These are phyloP conservation scores for Podospora appendiculata DNA, from an alignment of 495 filamentous ascomycete species.

Conservation along the genomic window DNA sequence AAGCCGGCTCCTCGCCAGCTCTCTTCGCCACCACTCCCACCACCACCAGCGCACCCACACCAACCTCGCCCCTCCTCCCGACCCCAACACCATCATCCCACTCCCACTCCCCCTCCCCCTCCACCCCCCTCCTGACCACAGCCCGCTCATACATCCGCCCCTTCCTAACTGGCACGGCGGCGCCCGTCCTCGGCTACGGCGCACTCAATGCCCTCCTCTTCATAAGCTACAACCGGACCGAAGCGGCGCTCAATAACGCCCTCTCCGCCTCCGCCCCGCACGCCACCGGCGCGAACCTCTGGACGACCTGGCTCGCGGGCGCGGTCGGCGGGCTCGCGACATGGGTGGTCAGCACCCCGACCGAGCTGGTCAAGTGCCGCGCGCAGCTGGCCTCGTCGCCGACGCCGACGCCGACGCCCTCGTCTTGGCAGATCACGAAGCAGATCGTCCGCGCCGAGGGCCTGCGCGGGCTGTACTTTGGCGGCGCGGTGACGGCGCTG, in stretches of 20 bases:
- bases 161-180: constrained; percentile 57
- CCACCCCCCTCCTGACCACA: constrained; percentile 13
- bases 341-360: constrained; percentile 74
- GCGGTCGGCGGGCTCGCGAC: constrained; percentile 71
- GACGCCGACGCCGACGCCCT: constrained; percentile 15
- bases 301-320: constrained; percentile 66
- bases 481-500: constrained; percentile 68
- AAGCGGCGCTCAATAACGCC: constrained; percentile 44
- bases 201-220: constrained; percentile 85
- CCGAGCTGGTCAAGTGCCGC: constrained; percentile 81
- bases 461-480: constrained; percentile 64
- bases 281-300: constrained; percentile 26
- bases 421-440: constrained; percentile 52
- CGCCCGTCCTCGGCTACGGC: constrained; percentile 80
- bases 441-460: constrained; percentile 55
- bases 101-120: constrained; percentile 51
- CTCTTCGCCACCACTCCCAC: constrained; percentile 34
- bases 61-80: constrained; percentile 52
- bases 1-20: constrained; percentile 38
- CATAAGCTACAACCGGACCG: constrained; percentile 72
- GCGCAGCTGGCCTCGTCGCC: constrained; percentile 45
- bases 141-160: constrained; percentile 15
- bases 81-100: constrained; percentile 32
- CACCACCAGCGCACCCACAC: constrained; percentile 67
- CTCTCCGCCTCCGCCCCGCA: constrained; percentile 2